Conservation (phyloP, 2,329 filamentous ascomycete genomes). For the Fusarium nodosum region DNA sequence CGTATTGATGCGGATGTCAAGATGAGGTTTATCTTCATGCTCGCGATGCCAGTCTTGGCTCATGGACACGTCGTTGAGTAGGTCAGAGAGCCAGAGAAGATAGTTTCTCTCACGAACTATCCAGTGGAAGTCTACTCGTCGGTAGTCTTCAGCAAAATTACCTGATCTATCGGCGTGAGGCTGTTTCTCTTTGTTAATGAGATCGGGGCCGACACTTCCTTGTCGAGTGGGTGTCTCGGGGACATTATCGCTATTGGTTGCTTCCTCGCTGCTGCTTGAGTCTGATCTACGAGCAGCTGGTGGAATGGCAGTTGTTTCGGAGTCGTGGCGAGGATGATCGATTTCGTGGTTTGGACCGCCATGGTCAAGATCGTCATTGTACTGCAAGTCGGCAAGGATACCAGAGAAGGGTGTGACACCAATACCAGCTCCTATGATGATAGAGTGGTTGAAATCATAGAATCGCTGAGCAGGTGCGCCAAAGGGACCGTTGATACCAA, state of each 20-base stretch:
- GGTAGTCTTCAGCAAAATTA: slow-evolving; percentile 56
- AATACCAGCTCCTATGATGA: slow-evolving; percentile 69
- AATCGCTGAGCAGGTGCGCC: slow-evolving; percentile 71
- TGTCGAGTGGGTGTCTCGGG: slow-evolving; percentile 4
- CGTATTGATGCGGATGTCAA: slow-evolving; percentile 68
- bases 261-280: background rate
- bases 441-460: slow-evolving; percentile 68
- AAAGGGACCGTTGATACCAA: slow-evolving; percentile 70
- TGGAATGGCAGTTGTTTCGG: slow-evolving; percentile 5
- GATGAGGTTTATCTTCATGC: slow-evolving; percentile 54
- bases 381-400: slow-evolving; percentile 68
- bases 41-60: slow-evolving; percentile 57
- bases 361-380: slow-evolving; percentile 57
- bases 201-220: slow-evolving; percentile 9
- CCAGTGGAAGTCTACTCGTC: slow-evolving; percentile 72
- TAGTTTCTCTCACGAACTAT: slow-evolving; percentile 70
- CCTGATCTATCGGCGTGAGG: slow-evolving; percentile 35
- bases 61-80: slow-evolving; percentile 64
- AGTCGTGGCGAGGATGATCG: slow-evolving; percentile 11
- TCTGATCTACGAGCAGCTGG: background rate
- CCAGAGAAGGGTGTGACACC: slow-evolving; percentile 71
- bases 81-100: slow-evolving; percentile 69
- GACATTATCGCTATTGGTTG: background rate
- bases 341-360: slow-evolving; percentile 44
- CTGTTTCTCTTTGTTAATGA: slow-evolving; percentile 34